Base-by-base conservation (phyloP, 441 rosid genomes). In the Erysimum pusillum region DNA sequence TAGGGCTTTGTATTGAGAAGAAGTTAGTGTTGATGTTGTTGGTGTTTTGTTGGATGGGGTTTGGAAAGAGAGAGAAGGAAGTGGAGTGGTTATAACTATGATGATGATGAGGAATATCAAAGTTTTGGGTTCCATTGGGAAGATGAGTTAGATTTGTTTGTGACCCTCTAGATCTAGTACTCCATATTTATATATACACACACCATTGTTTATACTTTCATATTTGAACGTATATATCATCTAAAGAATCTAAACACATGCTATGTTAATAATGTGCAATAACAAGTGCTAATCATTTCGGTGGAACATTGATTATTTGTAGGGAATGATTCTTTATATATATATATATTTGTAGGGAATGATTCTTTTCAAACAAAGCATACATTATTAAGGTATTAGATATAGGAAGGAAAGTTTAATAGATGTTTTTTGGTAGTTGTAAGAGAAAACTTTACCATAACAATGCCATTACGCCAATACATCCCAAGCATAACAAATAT, bases 191-290 rank as follows among this genome's bases (percentile, higher is more conserved):
- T 68, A 49, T 61, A 75, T 41, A 63, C 2, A 46, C 2, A n/a
- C 39, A 65, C 7, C 11, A 34, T 57, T 71, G 54, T 57, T 71
- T 70, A 57, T 71, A 46, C 18, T 28, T 56, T 56, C 60, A 57
- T 58, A 34, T 65, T 31, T 71, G 68, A 49, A 71, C 34, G 42
- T 49, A 71, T 59, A 32, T 72, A 34, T 49, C 48, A 77, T n/a
- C 49, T n/a, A 66, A 60, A 66, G 77, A 78, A 78, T 78, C 73
- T 78, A 49, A 66, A 20, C 77, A 72, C 77, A 78, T 78, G 81
- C 34, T 57, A 10, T 57, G 71, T 63, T 63, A 69, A 69, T 71
- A 71, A 77, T 76, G 67, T 45, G 41, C 35, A 69, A 62, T 63
- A 28, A 63, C 59, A 34, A 53, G 38, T 61, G 59, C 58, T 62